A percentile compares a stretch with the other conserved stretches of the same genome.
These are phyloP conservation scores for Euphorbia schlechtendalii DNA, from an alignment of 441 rosid genomes.

Conservation along the genomic window DNA sequence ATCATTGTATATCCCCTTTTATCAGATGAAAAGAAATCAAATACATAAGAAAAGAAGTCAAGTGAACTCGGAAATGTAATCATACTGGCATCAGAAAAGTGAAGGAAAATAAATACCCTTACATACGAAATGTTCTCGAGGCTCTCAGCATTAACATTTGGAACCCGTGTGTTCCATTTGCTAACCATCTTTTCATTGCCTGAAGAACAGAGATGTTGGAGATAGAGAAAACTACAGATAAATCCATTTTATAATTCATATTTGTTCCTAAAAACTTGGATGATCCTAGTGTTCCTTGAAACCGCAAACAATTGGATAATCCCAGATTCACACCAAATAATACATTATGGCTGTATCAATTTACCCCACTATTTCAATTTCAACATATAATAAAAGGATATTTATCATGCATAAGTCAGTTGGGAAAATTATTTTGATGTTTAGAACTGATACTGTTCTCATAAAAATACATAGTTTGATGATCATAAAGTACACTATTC, in stretches of 20 bases:
- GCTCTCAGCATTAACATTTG: slow-evolving; percentile 29
- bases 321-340: background rate
- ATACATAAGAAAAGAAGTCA: slow-evolving; percentile 7
- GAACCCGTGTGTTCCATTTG: slow-evolving; percentile 27
- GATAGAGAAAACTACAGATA: too few relatives aligned
- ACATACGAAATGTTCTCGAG: slow-evolving; percentile 37
- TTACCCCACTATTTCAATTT: background rate
- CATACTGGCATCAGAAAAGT: slow-evolving; percentile 12
- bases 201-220: slow-evolving; percentile 20
- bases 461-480: background rate
- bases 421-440: background rate
- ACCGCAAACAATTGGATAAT: background rate
- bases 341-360: background rate
- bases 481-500: background rate
- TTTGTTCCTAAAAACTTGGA: background rate
- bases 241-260: background rate
- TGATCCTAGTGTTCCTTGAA: slow-evolving; percentile 3
- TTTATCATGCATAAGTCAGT: background rate
- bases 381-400: background rate
- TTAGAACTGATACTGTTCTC: background rate
- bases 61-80: slow-evolving; percentile 5
- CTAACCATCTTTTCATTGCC: too few relatives aligned
- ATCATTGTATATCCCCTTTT: slow-evolving; percentile 35
- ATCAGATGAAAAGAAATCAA: slow-evolving; percentile 12
- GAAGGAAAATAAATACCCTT: slow-evolving; percentile 24